A percentile compares a stretch with the other conserved stretches of the same genome.
These are phyloP conservation scores for Aspergillus cristatus DNA, from an alignment of 495 filamentous ascomycete genomes.

Conservation along the genomic window DNA sequence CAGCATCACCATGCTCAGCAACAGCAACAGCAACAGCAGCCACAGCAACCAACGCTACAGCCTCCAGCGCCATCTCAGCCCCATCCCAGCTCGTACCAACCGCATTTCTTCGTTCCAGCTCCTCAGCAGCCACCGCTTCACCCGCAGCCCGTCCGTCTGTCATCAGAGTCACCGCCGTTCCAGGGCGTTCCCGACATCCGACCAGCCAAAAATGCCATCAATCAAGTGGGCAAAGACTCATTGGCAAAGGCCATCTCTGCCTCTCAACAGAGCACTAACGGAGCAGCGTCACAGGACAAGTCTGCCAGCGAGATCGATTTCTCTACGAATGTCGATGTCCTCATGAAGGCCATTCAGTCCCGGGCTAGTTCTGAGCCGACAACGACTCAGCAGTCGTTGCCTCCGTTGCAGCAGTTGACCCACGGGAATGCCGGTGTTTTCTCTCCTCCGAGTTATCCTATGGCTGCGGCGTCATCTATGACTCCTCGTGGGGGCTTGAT, in stretches of 20 bases:
- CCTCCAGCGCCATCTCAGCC: conserved; percentile 19
- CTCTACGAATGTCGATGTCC: conserved; percentile 74
- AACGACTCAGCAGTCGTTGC: conserved; percentile 20
- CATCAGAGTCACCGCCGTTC: conserved; percentile 19
- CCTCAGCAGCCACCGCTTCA: conserved; percentile 16
- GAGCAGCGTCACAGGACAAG: conserved; percentile 7
- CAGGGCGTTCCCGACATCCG: conserved; percentile 31
- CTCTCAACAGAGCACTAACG: conserved; percentile 3
- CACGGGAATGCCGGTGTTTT: conserved; percentile 13
- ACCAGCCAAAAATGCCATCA: conserved; percentile 35
- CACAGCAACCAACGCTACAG: conserved; percentile 9
- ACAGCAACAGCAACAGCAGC: conserved; percentile 18
- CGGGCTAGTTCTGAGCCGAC: conserved; percentile 33
- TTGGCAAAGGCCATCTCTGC: conserved; percentile 12
- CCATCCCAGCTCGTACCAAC: conserved; percentile 16
- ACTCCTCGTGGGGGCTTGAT: conserved; percentile 17
- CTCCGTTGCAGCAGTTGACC: conserved; percentile 27
- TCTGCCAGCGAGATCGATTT: conserved; percentile 46
- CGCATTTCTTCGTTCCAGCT: conserved; percentile 21
- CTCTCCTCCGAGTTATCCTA: conserved; percentile 18
- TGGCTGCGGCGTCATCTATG: conserved; percentile 1
- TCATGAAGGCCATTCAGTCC: conserved; percentile 87
- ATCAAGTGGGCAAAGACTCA: conserved; percentile 16
- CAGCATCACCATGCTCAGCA: conserved; percentile 23
- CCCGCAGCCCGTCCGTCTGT: conserved; percentile 23